Conservation (phyloP, 2,329 filamentous ascomycete species). For the Elsinoe perseae region DNA sequence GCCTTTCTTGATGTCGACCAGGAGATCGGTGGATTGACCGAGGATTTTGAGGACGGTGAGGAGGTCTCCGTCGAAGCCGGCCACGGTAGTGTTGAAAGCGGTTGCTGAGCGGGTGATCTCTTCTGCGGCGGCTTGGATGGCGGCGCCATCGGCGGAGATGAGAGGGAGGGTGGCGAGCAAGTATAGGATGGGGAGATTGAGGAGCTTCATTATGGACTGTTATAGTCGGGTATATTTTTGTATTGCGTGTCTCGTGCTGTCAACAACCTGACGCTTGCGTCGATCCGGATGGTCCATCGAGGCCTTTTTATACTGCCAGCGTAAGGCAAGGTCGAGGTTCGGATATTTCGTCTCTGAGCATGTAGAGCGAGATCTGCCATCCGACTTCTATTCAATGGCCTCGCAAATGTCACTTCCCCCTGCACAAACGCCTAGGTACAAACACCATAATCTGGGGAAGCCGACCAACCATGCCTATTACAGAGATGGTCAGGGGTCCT, state of each 20-base stretch:
- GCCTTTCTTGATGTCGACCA: constrained; percentile 1
- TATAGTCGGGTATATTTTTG: too few species aligned
- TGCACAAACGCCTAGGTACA: neutral
- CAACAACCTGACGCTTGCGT: too few species aligned
- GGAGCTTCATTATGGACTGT: neutral
- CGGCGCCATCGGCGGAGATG: constrained; percentile 18
- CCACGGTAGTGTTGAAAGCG: constrained; percentile 14
- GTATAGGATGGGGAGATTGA: neutral
- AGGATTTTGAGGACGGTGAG: constrained; percentile 18
- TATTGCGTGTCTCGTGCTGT: too few species aligned
- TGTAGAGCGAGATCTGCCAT: neutral
- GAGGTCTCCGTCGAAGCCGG: constrained; percentile 18
- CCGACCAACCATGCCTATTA: neutral
- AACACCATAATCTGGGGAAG: neutral
- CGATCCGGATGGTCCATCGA: too few species aligned
- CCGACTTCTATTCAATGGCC: neutral
- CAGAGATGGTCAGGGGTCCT: neutral
- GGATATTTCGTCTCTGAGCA: neutral
- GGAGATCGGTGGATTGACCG: neutral
- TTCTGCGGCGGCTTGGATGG: constrained; percentile 19
- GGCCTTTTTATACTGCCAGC: too few species aligned
- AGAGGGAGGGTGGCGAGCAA: neutral
- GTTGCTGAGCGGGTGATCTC: constrained; percentile 10
- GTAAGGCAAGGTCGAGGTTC: too few species aligned
- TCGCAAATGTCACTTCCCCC: neutral